phyloP scores from a whole-genome alignment of 192 early-diverging fungal genomes.

The Chytriomyces hyalinus region DNA sequence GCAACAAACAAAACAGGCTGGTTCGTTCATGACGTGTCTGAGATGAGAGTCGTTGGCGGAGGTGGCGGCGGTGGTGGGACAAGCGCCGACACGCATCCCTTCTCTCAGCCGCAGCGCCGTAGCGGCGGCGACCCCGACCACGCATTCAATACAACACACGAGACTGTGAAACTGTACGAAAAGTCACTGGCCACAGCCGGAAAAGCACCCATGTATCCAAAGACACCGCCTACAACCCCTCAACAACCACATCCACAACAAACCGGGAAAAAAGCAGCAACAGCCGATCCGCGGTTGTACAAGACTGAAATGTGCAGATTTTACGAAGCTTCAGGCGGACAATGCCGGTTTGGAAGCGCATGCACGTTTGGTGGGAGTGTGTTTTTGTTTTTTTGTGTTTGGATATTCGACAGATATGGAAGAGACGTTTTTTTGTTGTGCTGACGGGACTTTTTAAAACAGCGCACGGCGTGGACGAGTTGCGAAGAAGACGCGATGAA shows the following conservation, averaged over 20 bases:
- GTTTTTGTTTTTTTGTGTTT: slow-evolving; percentile 3
- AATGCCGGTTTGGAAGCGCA: slow-evolving; percentile 14
- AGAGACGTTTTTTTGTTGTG: background rate
- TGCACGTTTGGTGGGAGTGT: slow-evolving; percentile 20
- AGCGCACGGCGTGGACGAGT: slow-evolving; percentile 25
- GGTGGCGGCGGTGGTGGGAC: background rate
- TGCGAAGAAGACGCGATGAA: slow-evolving; percentile 22
- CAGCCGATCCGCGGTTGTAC: slow-evolving; percentile 20
- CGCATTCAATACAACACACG: background rate
- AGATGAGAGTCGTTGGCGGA: slow-evolving; percentile 6
- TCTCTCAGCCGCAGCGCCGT: background rate
- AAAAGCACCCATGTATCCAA: background rate
- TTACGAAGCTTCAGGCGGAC: slow-evolving; percentile 6
- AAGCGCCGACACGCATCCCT: background rate
- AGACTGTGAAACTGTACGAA: background rate
- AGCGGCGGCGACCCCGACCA: background rate
- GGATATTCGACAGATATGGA: background rate
- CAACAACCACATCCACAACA: background rate
- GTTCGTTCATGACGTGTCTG: slow-evolving; percentile 22
- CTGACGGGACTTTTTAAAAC: background rate
- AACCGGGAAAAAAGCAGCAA: background rate
- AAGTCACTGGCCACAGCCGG: background rate
- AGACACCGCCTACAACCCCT: background rate
- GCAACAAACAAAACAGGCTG: slow-evolving; percentile 4
- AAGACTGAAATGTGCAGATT: slow-evolving; percentile 33